phyloP scores from a whole-genome alignment of 2,329 filamentous ascomycete genomes.

The Penicillium sp. region DNA sequence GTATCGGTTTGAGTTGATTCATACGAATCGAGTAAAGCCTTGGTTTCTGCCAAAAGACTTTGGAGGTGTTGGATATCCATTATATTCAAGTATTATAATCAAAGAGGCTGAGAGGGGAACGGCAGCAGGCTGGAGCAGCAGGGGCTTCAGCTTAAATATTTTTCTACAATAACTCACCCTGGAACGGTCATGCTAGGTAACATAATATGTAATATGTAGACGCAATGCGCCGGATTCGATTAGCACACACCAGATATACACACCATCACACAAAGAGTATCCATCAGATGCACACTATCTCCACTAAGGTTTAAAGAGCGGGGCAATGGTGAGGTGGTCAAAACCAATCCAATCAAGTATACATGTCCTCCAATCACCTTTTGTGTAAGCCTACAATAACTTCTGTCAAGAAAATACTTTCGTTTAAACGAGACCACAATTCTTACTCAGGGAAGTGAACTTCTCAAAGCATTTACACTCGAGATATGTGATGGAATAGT shows the following conservation, averaged over 20 bases:
- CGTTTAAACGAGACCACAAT: too few species aligned
- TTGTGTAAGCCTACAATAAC: too few species aligned
- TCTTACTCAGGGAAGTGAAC: too few species aligned
- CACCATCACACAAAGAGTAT: neutral
- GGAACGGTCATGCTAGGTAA: too few species aligned
- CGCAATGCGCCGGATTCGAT: too few species aligned
- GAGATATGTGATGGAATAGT: too few species aligned
- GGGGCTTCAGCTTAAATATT: neutral
- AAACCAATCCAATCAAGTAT: neutral
- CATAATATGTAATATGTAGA: too few species aligned
- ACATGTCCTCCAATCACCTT: neutral
- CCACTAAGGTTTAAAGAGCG: neutral
- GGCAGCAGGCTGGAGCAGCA: neutral
- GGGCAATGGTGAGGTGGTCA: neutral
- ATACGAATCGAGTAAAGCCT: conserved; percentile 12
- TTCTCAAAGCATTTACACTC: too few species aligned
- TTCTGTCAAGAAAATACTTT: too few species aligned
- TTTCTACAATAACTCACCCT: too few species aligned
- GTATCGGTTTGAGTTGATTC: conserved; percentile 11
- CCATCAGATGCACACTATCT: neutral
- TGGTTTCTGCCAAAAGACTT: conserved; percentile 5
- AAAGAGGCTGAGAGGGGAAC: neutral
- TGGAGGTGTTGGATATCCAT: conserved; percentile 16
- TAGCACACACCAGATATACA: neutral
- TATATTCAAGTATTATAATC: neutral